Conservation (phyloP, 257 asterid species). For the Solanum verrucosum region DNA sequence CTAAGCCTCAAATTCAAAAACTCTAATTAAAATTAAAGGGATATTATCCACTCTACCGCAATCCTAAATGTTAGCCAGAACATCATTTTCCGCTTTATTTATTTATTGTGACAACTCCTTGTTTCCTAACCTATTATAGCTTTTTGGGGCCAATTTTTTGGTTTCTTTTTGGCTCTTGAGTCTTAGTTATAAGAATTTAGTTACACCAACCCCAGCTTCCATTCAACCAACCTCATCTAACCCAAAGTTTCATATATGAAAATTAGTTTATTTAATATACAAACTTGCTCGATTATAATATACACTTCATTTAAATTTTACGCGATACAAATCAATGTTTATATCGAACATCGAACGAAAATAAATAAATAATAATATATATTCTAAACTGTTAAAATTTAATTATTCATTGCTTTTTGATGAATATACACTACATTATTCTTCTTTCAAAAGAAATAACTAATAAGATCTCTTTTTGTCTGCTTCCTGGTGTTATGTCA, state of each 20-base stretch:
- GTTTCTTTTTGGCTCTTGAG: neutral
- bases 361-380: neutral
- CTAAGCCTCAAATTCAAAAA: fast-evolving
- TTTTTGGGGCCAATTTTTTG: neutral
- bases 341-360: neutral
- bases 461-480: neutral
- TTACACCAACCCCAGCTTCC: neutral
- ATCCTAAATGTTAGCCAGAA: neutral
- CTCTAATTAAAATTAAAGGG: neutral
- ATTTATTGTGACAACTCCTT: neutral
- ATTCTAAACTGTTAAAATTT: neutral
- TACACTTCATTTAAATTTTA: neutral
- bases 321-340: neutral
- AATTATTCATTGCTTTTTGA: neutral
- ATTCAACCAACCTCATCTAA: conserved; percentile 4
- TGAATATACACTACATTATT: neutral
- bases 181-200: neutral
- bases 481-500: neutral
- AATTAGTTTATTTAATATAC: neutral
- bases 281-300: neutral
- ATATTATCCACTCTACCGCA: neutral
- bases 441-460: neutral
- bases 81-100: neutral
- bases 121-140: neutral
- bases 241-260: neutral